A percentile compares a stretch with the other conserved stretches of the same genome.
phyloP scores from a whole-genome alignment of 2,329 filamentous ascomycete species.

The Sodiomyces alkalinus region DNA sequence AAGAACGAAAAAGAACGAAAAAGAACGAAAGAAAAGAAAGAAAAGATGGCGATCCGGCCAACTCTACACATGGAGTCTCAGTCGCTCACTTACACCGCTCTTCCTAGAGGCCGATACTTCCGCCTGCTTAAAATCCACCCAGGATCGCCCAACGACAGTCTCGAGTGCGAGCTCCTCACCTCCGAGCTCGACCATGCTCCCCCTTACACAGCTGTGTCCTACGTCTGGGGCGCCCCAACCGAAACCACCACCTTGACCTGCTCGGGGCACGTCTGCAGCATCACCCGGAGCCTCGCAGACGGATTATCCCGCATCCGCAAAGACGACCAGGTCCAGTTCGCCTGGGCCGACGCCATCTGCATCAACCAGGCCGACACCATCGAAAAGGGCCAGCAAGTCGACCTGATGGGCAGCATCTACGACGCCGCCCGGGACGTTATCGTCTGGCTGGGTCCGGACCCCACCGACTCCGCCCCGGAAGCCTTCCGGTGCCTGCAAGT shows the following conservation, averaged over 20 bases:
- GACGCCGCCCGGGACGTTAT: conserved; percentile 6
- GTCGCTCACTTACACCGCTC: no score
- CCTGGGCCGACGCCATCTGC: conserved; percentile 12
- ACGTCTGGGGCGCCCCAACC: conserved; percentile 8
- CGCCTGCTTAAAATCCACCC: no score
- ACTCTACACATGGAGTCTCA: no score
- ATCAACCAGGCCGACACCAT: conserved; percentile 8
- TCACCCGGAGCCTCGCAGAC: conserved; percentile 1
- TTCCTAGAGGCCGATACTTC: no score
- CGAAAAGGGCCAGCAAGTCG: conserved; percentile 10
- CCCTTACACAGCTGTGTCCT: conserved; percentile 9
- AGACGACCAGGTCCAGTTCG: background rate
- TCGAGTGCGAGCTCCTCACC: no score
- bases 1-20: no score
- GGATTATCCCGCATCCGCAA: conserved; percentile 4
- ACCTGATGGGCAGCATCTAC: conserved; percentile 9
- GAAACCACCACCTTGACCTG: background rate
- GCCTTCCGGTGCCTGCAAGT: no score
- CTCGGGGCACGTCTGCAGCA: conserved; percentile 1
- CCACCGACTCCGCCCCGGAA: background rate
- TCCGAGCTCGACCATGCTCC: conserved; percentile 1
- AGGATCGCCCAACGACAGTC: no score
- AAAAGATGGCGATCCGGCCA: no score
- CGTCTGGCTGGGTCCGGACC: conserved; percentile 8
- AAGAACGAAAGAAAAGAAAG: no score